Evolutionary conservation across 2,329 filamentous ascomycete genomes (phyloP), one percentile per base, ranked within the genome.

Genomic region (Paracorniculantispora psalliotae): DNA sequence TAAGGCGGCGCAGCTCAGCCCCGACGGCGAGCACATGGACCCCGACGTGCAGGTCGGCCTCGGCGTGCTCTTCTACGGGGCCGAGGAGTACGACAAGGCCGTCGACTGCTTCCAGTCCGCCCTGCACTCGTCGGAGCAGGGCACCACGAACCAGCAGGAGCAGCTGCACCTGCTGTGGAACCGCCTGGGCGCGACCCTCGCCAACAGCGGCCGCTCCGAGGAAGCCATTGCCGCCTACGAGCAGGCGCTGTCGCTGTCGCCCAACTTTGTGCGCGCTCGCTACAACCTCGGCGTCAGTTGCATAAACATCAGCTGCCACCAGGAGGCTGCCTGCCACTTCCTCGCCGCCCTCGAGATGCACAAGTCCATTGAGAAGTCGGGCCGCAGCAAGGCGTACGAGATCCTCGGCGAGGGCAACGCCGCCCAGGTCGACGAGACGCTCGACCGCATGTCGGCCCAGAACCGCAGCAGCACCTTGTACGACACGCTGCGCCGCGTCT

Each of bases 91-190:
- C 77, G 91, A 94, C 71, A 99, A 99, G 78, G 94, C 94, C 0
- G 93, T 99, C 39, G 94, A 99, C 78, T 99, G 96, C 79, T 99
- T 99, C 83, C 90, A 89, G 59, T 88, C 93, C 1, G 93, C 96
- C 0, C 84, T 99, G 25, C 90, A 91, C 61, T 91, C 86, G 25
- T 91, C 90, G 1, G 92, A 96, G 73, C 83, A 87, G 37, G 94
- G 94, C 60, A 85, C 85, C 9, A 89, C 87, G 61, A 97, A 97
- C 76, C 87, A 91, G 63, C 85, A 87, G 67, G 87, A 89, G 68
- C 92, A 97, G 74, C 79, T 97, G 1, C 94, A 97, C 70, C 84
- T 99, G 21, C 86, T 99, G 30, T 99, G 94, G 94, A 99, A 99
- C 79, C 86, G 94, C 2, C 87, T 99, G 0, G 94, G 94, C 44